Evolutionary conservation across 192 early-diverging fungal species (phyloP).

Genomic region (Powellomyces hirtus): DNA sequence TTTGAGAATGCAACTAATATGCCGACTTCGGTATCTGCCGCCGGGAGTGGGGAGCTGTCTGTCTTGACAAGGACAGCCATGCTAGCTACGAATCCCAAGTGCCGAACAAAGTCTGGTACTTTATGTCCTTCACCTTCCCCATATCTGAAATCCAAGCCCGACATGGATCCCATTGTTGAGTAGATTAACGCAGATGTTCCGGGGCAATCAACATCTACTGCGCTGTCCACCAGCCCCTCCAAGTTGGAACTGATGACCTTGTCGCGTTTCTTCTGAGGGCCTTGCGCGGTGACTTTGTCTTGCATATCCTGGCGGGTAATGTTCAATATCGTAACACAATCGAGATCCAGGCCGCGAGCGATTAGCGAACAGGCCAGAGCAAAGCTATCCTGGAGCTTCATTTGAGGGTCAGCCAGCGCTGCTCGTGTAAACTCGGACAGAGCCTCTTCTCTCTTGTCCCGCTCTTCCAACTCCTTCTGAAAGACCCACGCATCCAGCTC

Average conservation of each 20-base stretch:
- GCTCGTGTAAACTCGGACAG: conserved; percentile 33
- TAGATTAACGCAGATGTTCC: conserved; percentile 3
- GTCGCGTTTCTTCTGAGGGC: not conserved
- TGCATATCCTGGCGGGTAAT: not conserved
- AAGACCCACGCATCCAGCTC: conserved; percentile 52
- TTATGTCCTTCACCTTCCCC: not conserved
- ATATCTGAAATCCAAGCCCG: conserved; percentile 6
- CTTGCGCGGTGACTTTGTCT: not conserved
- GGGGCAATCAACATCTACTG: not conserved
- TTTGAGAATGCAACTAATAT: conserved; percentile 31
- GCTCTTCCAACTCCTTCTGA: conserved; percentile 36
- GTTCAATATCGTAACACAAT: conserved; percentile 7
- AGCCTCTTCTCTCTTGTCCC: conserved; percentile 43
- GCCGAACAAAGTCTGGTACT: not conserved
- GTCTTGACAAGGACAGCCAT: not conserved
- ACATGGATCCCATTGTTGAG: not conserved
- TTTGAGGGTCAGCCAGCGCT: conserved; percentile 9
- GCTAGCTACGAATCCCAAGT: not conserved
- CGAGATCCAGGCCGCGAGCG: conserved; percentile 10
- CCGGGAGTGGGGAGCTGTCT: not conserved
- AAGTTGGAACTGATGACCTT: not conserved
- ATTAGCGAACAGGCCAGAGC: not conserved
- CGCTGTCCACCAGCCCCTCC: not conserved
- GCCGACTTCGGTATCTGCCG: conserved; percentile 12
- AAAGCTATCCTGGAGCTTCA: conserved; percentile 9